Evolutionary conservation across 2,329 filamentous ascomycete species (phyloP).

Genomic region (Alternaria tenuissima): DNA sequence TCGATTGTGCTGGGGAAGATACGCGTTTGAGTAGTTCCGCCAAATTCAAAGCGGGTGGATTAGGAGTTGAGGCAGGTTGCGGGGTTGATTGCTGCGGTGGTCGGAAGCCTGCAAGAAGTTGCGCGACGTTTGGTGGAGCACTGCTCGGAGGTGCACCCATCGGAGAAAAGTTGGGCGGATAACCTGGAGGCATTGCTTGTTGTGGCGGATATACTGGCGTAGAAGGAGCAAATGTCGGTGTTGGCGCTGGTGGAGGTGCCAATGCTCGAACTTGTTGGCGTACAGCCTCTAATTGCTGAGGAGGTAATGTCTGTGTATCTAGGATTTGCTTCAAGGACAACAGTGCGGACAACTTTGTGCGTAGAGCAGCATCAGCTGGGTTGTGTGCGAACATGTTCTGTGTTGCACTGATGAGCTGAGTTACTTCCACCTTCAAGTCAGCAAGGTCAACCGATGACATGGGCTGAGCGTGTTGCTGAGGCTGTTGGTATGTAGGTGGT

Average conservation of each 20-base stretch:
- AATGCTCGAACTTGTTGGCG: constrained; percentile 85
- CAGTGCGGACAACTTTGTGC: constrained; percentile 83
- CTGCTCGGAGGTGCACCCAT: constrained; percentile 28
- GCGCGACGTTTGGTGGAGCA: constrained; percentile 39
- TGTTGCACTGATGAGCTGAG: constrained; percentile 76
- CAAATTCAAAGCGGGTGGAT: constrained; percentile 35
- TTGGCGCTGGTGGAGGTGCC: constrained; percentile 65
- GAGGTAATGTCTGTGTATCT: constrained; percentile 77
- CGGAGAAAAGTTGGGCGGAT: constrained; percentile 29
- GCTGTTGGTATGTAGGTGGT: constrained; percentile 43
- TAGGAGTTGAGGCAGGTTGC: constrained; percentile 29
- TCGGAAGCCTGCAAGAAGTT: constrained; percentile 40
- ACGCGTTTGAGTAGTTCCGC: constrained; percentile 42
- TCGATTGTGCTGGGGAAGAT: constrained; percentile 37
- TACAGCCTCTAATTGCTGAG: constrained; percentile 83
- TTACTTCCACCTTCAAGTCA: constrained; percentile 82
- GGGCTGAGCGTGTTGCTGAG: constrained; percentile 40
- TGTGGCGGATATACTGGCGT: constrained; percentile 43
- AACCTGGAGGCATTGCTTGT: constrained; percentile 27
- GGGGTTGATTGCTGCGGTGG: constrained; percentile 31
- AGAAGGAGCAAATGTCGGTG: constrained; percentile 46
- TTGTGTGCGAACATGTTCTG: constrained; percentile 78
- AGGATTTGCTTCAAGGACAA: constrained; percentile 84
- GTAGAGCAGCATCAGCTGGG: constrained; percentile 77
- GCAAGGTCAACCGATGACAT: constrained; percentile 55